Conservation (phyloP, 1,139 yeast species). For the Protomyces inundatus region DNA sequence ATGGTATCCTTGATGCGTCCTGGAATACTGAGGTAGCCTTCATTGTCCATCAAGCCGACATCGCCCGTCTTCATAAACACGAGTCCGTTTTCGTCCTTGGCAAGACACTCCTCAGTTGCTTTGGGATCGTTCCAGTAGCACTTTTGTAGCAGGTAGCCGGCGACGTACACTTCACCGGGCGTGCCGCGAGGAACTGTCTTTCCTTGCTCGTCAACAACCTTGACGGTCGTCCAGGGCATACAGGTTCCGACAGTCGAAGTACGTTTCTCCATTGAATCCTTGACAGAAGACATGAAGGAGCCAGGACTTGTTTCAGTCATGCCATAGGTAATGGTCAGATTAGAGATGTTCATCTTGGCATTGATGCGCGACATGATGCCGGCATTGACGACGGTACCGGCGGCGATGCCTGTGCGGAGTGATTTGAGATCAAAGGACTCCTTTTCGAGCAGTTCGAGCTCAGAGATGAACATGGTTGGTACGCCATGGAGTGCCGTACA, state of each 20-base stretch:
- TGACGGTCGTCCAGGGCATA: conserved; percentile 38
- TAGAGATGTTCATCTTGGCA: neutral
- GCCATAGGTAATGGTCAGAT: conserved; percentile 39
- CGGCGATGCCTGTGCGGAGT: conserved; percentile 26
- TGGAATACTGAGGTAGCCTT: conserved; percentile 37
- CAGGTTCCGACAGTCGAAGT: conserved; percentile 37
- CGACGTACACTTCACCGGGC: conserved; percentile 37
- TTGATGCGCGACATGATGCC: neutral
- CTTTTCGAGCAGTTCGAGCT: conserved; percentile 35
- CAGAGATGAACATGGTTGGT: conserved; percentile 40
- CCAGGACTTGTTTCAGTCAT: conserved; percentile 41
- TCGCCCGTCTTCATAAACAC: conserved; percentile 41
- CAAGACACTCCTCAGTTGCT: conserved; percentile 35
- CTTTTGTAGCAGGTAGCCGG: conserved; percentile 38
- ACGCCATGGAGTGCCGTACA: conserved; percentile 39
- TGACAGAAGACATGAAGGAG: conserved; percentile 37
- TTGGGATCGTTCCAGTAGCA: conserved; percentile 36
- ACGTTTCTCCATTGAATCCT: conserved; percentile 36
- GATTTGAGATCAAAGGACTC: conserved; percentile 32
- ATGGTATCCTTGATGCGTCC: conserved; percentile 41
- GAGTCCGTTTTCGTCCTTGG: conserved; percentile 32
- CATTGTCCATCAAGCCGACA: conserved; percentile 38
- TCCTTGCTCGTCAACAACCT: conserved; percentile 34
- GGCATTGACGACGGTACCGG: conserved; percentile 3
- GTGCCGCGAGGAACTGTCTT: conserved; percentile 33